Percentiles rank a stretch among this genome's conserved stretches.
phyloP scores from a whole-genome alignment of 495 filamentous ascomycete species.

The Amorphotheca resinae region DNA sequence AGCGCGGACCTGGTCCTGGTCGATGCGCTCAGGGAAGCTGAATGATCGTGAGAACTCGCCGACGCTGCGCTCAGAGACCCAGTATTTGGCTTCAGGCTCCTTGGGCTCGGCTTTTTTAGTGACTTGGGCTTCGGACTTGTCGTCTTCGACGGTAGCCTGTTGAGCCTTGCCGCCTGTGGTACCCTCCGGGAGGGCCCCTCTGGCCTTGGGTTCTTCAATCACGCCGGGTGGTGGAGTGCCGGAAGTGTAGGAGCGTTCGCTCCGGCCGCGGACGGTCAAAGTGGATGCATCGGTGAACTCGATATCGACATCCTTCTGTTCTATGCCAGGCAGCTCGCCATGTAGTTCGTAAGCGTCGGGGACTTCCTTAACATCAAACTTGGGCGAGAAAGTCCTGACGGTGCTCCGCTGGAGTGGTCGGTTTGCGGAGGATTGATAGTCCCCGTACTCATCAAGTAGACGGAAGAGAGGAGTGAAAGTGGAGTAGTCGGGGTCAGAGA shows the following conservation, averaged over 20 bases:
- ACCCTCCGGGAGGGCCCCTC: conserved; percentile 25
- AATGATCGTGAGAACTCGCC: conserved; percentile 75
- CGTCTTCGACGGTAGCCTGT: conserved; percentile 58
- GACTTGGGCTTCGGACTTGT: conserved; percentile 5
- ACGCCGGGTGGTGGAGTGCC: conserved; percentile 28
- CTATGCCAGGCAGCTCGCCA: conserved; percentile 77
- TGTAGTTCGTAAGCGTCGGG: conserved; percentile 62
- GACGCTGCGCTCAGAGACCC: conserved; percentile 66
- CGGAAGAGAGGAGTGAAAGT: conserved; percentile 59
- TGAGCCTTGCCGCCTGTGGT: conserved; percentile 21
- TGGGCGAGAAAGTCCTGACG: conserved; percentile 46
- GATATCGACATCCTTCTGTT: conserved; percentile 64
- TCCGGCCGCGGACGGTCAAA: conserved; percentile 57
- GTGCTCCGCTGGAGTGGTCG: conserved; percentile 13
- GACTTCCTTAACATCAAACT: conserved; percentile 71
- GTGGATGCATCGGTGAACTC: conserved; percentile 77
- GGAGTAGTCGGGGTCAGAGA: conserved; percentile 16
- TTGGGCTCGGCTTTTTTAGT: conserved; percentile 13
- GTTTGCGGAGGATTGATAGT: conserved; percentile 28
- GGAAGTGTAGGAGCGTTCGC: conserved; percentile 43
- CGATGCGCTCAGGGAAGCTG: conserved; percentile 59
- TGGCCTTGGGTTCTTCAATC: conserved; percentile 19
- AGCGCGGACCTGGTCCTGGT: conserved; percentile 68
- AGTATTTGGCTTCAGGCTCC: conserved; percentile 47
- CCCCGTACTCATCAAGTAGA: conserved; percentile 64